Percentiles rank a stretch among this genome's conserved stretches.
phyloP scores from a whole-genome alignment of 805 yeast species.

The Debaryomyces prosopidis region DNA sequence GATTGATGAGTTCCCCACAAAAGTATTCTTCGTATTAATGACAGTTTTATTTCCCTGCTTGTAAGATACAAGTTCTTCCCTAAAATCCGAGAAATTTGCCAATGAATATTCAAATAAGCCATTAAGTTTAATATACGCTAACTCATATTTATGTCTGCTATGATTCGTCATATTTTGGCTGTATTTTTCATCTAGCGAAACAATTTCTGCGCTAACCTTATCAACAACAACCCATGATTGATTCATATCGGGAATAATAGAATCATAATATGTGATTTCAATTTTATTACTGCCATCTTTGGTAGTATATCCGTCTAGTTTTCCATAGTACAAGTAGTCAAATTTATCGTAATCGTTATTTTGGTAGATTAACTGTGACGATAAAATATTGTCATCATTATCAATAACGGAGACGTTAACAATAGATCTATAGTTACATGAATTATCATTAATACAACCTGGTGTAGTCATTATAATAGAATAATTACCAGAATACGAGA shows the following conservation, averaged over 20 bases:
- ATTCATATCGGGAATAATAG: conserved; percentile 19
- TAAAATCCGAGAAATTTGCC: conserved; percentile 55
- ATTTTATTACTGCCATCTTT: conserved; percentile 28
- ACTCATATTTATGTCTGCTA: conserved; percentile 24
- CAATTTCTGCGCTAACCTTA: conserved; percentile 52
- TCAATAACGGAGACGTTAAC: conserved; percentile 72
- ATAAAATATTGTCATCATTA: conserved; percentile 44
- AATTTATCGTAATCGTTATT: conserved; percentile 79
- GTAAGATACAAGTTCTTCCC: conserved; percentile 24
- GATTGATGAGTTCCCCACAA: conserved; percentile 42
- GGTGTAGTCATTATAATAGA: conserved; percentile 78
- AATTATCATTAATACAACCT: conserved; percentile 69
- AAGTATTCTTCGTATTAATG: conserved; percentile 32
- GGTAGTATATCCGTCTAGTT: conserved; percentile 46
- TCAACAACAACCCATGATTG: conserved; percentile 68
- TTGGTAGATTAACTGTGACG: conserved; percentile 61
- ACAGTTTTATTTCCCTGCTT: conserved; percentile 17
- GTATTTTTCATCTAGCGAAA: conserved; percentile 44
- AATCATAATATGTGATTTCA: conserved; percentile 24
- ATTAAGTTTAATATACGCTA: conserved; percentile 47
- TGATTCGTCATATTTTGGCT: conserved; percentile 16
- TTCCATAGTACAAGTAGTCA: conserved; percentile 75
- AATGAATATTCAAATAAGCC: conserved; percentile 84
- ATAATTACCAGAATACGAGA: conserved; percentile 73
- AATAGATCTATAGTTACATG: conserved; percentile 72